These are phyloP conservation scores for Ottelia alismoides DNA, from an alignment of 106 monocot genomes.

Conservation along the genomic window DNA sequence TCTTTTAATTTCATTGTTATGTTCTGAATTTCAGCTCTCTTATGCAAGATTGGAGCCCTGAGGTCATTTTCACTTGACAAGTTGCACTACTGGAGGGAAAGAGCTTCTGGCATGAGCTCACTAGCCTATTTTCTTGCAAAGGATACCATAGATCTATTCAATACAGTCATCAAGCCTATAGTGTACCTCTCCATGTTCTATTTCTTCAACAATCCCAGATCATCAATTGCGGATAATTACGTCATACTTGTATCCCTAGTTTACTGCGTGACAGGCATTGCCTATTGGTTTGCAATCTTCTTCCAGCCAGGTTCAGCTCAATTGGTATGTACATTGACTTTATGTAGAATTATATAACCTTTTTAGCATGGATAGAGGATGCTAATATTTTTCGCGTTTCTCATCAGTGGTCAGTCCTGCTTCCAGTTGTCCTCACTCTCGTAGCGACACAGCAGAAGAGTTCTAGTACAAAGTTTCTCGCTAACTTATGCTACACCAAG, in stretches of 20 bases:
- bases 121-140: constrained; percentile 81
- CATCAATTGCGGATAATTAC: constrained; percentile 64
- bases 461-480: constrained; percentile 8
- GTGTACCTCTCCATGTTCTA: constrained; percentile 97
- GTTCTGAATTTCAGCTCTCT: constrained; percentile 48
- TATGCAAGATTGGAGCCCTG: constrained; percentile 84
- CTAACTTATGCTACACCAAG: constrained; percentile 76
- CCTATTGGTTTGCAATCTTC: constrained; percentile 76
- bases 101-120: constrained; percentile 91
- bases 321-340: constrained; percentile 67
- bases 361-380: too few relatives aligned
- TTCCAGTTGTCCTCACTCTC: constrained; percentile 80
- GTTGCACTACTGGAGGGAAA: constrained; percentile 82
- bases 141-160: constrained; percentile 93
- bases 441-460: constrained; percentile 45
- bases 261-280: constrained; percentile 92
- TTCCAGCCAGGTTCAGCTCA: constrained; percentile 87
- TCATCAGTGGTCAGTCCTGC: constrained; percentile 80
- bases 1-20: neutral
- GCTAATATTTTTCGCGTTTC: too few relatives aligned
- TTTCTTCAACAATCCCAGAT: constrained; percentile 90
- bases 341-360: too few relatives aligned
- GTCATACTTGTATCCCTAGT: constrained; percentile 71
- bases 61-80: constrained; percentile 78
- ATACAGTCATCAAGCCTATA: constrained; percentile 77